A percentile compares a stretch with the other conserved stretches of the same genome.
Conservation (phyloP, 1,284 basidiomycete species). For the Pseudozyma thailandica region DNA sequence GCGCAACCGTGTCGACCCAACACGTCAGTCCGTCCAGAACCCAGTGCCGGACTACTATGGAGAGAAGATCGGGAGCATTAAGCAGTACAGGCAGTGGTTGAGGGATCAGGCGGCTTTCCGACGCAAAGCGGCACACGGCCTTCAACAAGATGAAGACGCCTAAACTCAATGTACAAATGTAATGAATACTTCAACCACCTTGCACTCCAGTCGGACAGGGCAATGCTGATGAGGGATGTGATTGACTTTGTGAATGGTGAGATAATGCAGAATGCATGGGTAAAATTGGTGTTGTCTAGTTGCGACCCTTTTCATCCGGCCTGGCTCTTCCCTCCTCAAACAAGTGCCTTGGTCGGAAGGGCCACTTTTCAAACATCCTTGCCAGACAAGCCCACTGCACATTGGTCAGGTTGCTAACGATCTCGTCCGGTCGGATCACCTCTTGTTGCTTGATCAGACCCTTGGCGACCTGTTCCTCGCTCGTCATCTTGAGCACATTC, state of each 20-base stretch:
- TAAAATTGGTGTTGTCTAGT: conserved; percentile 8
- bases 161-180: background rate
- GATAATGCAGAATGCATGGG: background rate
- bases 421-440: conserved; percentile 47
- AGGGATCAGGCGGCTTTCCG: conserved; percentile 62
- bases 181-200: conserved; percentile 2
- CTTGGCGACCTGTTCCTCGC: conserved; percentile 33
- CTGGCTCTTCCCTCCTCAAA: conserved; percentile 55
- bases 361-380: conserved; percentile 64
- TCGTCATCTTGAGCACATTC: conserved; percentile 58
- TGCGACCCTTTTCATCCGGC: conserved; percentile 31
- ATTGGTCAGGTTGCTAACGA: conserved; percentile 55
- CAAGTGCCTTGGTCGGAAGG: conserved; percentile 59
- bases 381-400: conserved; percentile 61
- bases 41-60: conserved; percentile 65
- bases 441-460: conserved; percentile 35
- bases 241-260: background rate
- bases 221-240: background rate
- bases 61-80: conserved; percentile 63
- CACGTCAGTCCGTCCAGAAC: conserved; percentile 63
- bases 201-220: background rate
- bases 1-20: conserved; percentile 58
- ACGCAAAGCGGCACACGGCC: conserved; percentile 62
- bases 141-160: conserved; percentile 47
- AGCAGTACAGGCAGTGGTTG: conserved; percentile 66